Percentiles rank a stretch among this genome's conserved stretches.
phyloP scores from a whole-genome alignment of 2,329 filamentous ascomycete species.

The Epichloe brachyelytri region DNA sequence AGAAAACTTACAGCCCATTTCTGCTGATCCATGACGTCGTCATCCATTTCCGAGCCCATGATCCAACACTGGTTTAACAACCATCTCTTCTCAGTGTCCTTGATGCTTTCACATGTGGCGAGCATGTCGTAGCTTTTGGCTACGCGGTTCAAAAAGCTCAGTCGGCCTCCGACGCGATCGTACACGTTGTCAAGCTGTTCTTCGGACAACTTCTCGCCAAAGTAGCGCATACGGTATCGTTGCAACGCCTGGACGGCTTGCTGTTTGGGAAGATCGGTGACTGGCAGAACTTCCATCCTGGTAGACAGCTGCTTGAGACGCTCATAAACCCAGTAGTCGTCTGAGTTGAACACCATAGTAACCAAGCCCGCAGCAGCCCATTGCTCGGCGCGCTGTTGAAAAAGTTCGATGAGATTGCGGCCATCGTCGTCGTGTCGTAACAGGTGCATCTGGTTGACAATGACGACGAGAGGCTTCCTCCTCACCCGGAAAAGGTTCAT shows the following conservation, averaged over 20 bases:
- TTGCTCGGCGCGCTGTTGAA: slow-evolving; percentile 90
- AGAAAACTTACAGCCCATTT: slow-evolving; percentile 62
- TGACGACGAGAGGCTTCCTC: slow-evolving; percentile 67
- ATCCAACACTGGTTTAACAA: slow-evolving; percentile 67
- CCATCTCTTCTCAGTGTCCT: slow-evolving; percentile 59
- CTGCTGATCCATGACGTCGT: slow-evolving; percentile 97
- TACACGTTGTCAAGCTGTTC: slow-evolving; percentile 65
- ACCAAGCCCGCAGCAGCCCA: slow-evolving; percentile 90
- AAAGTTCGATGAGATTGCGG: slow-evolving; percentile 81
- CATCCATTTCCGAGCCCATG: slow-evolving; percentile 65
- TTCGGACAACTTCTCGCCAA: slow-evolving; percentile 42
- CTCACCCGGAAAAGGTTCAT: slow-evolving; percentile 50
- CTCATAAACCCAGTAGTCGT: slow-evolving; percentile 99
- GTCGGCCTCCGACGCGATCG: slow-evolving; percentile 69
- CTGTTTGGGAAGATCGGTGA: slow-evolving; percentile 68
- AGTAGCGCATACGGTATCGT: slow-evolving; percentile 72
- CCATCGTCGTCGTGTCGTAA: slow-evolving; percentile 86
- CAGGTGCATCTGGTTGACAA: slow-evolving; percentile 89
- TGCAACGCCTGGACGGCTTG: slow-evolving; percentile 65
- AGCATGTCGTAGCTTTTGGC: slow-evolving; percentile 80
- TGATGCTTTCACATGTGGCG: slow-evolving; percentile 61
- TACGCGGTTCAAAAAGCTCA: slow-evolving; percentile 79
- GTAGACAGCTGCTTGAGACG: slow-evolving; percentile 84
- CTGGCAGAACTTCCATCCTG: slow-evolving; percentile 83
- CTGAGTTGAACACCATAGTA: slow-evolving; percentile 87